Percentiles rank a stretch among this genome's conserved stretches.
Evolutionary conservation across 177 flowering plant species (phyloP).

Genomic region (Telopea speciosissima): DNA sequence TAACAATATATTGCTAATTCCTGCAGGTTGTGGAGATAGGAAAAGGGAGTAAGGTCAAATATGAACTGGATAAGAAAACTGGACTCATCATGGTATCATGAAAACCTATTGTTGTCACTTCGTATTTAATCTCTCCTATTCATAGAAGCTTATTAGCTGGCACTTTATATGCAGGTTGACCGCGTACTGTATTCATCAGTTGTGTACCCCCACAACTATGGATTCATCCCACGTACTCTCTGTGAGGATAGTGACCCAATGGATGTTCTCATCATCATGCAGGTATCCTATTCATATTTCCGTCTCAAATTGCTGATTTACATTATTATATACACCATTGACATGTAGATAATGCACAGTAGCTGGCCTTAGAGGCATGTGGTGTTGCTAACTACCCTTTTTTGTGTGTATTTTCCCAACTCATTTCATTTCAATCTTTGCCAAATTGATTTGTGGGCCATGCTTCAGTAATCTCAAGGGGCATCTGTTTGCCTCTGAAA

Average conservation of each 20-base stretch:
- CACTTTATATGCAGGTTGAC: slow-evolving; percentile 47
- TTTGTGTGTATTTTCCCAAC: too few relatives aligned
- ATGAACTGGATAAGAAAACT: slow-evolving; percentile 88
- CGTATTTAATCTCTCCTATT: neutral
- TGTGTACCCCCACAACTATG: slow-evolving; percentile 82
- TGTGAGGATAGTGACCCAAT: slow-evolving; percentile 74
- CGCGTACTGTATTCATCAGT: slow-evolving; percentile 74
- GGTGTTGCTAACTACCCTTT: neutral
- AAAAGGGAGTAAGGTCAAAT: slow-evolving; percentile 94
- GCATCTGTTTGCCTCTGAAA: too few relatives aligned
- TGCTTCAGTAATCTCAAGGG: too few relatives aligned
- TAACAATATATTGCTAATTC: slow-evolving; percentile 4
- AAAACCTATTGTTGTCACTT: slow-evolving; percentile 3
- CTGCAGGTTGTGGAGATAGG: slow-evolving; percentile 79
- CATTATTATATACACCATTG: neutral
- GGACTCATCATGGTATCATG: slow-evolving; percentile 77
- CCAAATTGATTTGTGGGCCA: too few relatives aligned
- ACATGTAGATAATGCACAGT: neutral
- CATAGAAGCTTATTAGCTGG: slow-evolving; percentile 2
- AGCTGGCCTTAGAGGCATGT: neutral
- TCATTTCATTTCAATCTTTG: too few relatives aligned
- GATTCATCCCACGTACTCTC: slow-evolving; percentile 71
- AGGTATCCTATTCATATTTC: slow-evolving; percentile 29
- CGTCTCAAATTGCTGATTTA: slow-evolving; percentile 1
- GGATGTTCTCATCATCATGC: slow-evolving; percentile 72